A percentile compares a stretch with the other conserved stretches of the same genome.
phyloP scores from a whole-genome alignment of 306 rosid species.

The Fagus crenata region DNA sequence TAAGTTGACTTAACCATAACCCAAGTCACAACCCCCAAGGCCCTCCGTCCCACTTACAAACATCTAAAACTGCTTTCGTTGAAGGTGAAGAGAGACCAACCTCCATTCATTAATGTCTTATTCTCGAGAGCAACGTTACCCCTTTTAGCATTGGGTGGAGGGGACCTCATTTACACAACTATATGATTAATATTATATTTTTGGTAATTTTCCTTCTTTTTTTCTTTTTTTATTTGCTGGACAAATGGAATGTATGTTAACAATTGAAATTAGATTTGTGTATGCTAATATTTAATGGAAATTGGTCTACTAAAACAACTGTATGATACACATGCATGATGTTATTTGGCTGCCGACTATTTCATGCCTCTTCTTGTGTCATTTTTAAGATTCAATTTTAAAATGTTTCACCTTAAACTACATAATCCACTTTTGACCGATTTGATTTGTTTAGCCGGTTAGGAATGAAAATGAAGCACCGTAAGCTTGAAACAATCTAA shows the following conservation, averaged over 20 bases:
- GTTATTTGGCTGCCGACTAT: neutral
- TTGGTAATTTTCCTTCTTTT: neutral
- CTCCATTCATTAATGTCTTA: constrained; percentile 10
- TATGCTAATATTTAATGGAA: neutral
- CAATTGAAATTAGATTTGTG: neutral
- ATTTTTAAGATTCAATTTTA: neutral
- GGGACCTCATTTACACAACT: neutral
- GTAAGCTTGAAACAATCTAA: neutral
- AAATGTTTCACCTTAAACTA: neutral
- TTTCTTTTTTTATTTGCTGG: neutral
- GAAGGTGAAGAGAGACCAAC: constrained; percentile 12
- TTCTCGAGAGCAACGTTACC: constrained; percentile 8
- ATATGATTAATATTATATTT: neutral
- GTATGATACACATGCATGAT: neutral
- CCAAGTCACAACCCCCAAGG: neutral
- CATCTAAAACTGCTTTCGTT: neutral
- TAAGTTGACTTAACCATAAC: neutral
- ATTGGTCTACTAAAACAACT: neutral
- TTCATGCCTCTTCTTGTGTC: neutral
- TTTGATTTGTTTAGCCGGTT: neutral
- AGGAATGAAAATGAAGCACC: neutral
- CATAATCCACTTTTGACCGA: neutral
- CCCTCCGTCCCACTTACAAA: neutral
- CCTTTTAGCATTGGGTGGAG: constrained; percentile 8
- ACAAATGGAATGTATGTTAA: neutral